Evolutionary conservation across 371 early-diverging fungal genomes (phyloP).

Genomic region (Rhizopus sp.): DNA sequence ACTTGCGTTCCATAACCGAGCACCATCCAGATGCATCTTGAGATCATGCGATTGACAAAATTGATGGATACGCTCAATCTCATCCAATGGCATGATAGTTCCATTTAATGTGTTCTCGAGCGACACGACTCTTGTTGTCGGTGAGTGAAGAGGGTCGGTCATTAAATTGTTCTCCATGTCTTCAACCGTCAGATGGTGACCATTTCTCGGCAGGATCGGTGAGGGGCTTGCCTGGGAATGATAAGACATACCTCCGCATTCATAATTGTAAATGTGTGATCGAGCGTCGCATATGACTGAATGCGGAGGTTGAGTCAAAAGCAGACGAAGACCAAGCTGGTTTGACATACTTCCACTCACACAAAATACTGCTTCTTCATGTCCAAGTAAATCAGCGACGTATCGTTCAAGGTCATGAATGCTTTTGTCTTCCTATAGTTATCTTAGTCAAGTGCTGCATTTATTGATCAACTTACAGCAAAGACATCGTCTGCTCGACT

Average conservation of each 20-base stretch:
- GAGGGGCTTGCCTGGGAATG: conserved; percentile 75
- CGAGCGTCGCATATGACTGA: conserved; percentile 77
- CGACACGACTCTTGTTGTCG: conserved; percentile 59
- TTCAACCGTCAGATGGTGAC: conserved; percentile 63
- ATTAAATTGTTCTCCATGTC: conserved; percentile 51
- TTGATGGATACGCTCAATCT: conserved; percentile 63
- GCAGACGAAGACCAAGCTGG: conserved; percentile 81
- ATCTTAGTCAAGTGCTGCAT: not conserved
- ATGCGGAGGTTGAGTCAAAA: conserved; percentile 77
- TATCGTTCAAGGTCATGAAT: conserved; percentile 65
- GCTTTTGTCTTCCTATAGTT: conserved; percentile 57
- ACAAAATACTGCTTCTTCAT: conserved; percentile 81
- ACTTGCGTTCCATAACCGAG: conserved; percentile 88
- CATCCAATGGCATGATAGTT: conserved; percentile 73
- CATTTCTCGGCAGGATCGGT: conserved; percentile 62
- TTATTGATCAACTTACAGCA: conserved; percentile 37
- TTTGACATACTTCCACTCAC: conserved; percentile 86
- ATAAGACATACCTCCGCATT: conserved; percentile 80
- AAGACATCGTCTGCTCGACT: conserved; percentile 85
- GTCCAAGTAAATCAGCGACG: conserved; percentile 70
- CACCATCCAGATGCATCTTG: conserved; percentile 84
- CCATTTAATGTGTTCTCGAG: conserved; percentile 91
- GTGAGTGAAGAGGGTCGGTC: conserved; percentile 23
- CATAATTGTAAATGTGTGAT: conserved; percentile 78
- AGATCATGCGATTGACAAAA: conserved; percentile 54